Percentiles rank a stretch among this genome's conserved stretches.
These are phyloP conservation scores for Cruciata laevipes DNA, from an alignment of 257 asterid species.

Conservation along the genomic window DNA sequence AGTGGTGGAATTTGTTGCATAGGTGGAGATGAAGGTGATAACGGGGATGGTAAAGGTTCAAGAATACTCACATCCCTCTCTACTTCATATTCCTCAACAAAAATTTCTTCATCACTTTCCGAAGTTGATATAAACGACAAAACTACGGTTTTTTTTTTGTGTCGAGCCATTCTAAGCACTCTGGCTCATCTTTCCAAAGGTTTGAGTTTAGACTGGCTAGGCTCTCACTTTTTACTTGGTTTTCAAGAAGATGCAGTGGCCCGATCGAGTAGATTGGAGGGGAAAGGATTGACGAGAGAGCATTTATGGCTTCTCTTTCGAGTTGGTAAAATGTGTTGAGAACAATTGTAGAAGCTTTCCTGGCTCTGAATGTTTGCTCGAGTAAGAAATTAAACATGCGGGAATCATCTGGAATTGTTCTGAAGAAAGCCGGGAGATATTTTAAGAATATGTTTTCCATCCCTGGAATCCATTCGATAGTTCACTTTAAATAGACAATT, in stretches of 20 bases:
- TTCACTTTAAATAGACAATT: constrained; percentile 22
- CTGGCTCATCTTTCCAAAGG: constrained; percentile 28
- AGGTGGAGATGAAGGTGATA: no score
- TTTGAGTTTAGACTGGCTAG: constrained; percentile 16
- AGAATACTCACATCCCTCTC: no score
- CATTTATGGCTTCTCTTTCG: constrained; percentile 16
- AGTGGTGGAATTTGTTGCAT: no score
- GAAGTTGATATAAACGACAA: background rate
- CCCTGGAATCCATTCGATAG: constrained; percentile 25
- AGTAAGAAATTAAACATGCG: constrained; percentile 2
- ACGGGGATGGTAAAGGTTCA: no score
- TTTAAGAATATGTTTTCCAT: constrained; percentile 22
- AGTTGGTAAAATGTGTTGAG: constrained; percentile 22
- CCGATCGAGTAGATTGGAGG: constrained; percentile 24
- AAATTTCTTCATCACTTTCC: no score
- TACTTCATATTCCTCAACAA: no score
- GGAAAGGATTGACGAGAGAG: constrained; percentile 2
- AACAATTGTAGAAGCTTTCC: constrained; percentile 19
- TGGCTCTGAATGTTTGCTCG: constrained; percentile 17
- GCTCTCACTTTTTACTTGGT: constrained; percentile 10
- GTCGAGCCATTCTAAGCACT: background rate
- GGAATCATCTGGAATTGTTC: constrained; percentile 16
- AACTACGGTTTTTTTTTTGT: no score
- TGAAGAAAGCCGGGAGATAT: constrained; percentile 25
- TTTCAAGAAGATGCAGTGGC: constrained; percentile 22